phyloP scores from a whole-genome alignment of 1,284 basidiomycete species.

The Earliella scabrosa region DNA sequence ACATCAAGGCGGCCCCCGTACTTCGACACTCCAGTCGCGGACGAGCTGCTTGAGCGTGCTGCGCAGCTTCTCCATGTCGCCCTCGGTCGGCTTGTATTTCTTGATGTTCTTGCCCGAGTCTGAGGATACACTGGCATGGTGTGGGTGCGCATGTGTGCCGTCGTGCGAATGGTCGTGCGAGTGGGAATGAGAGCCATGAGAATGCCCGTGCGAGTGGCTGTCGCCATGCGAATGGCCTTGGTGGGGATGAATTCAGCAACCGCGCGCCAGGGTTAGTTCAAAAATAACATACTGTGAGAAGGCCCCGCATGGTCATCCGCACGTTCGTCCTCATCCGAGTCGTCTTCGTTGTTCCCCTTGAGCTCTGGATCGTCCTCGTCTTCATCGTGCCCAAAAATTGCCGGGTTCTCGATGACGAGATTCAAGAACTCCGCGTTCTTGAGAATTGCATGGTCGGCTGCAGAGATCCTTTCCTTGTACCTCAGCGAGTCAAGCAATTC shows the following conservation, averaged over 20 bases:
- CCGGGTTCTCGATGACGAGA: constrained; percentile 68
- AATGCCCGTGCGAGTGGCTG: constrained; percentile 1
- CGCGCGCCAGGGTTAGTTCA: background rate
- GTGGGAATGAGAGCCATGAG: constrained; percentile 21
- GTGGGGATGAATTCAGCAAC: background rate
- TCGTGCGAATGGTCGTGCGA: constrained; percentile 34
- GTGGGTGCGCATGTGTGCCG: constrained; percentile 9
- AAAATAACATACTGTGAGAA: too few species aligned
- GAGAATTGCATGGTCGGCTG: constrained; percentile 71
- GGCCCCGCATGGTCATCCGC: background rate
- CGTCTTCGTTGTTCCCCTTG: background rate
- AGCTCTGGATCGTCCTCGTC: constrained; percentile 27
- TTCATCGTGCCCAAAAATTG: constrained; percentile 69
- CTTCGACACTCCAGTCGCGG: constrained; percentile 86
- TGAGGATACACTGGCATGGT: too few species aligned
- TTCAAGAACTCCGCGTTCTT: constrained; percentile 71
- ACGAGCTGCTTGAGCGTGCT: constrained; percentile 92
- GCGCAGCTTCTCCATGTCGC: constrained; percentile 85
- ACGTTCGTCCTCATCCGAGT: background rate
- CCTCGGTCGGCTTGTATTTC: constrained; percentile 60
- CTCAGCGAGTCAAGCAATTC: constrained; percentile 62
- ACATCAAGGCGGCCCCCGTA: constrained; percentile 1
- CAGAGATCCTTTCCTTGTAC: constrained; percentile 69
- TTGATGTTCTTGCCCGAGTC: constrained; percentile 7
- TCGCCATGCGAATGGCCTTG: constrained; percentile 14